Conservation (phyloP, 352 stramenopile species). For the Pythium sp. region DNA sequence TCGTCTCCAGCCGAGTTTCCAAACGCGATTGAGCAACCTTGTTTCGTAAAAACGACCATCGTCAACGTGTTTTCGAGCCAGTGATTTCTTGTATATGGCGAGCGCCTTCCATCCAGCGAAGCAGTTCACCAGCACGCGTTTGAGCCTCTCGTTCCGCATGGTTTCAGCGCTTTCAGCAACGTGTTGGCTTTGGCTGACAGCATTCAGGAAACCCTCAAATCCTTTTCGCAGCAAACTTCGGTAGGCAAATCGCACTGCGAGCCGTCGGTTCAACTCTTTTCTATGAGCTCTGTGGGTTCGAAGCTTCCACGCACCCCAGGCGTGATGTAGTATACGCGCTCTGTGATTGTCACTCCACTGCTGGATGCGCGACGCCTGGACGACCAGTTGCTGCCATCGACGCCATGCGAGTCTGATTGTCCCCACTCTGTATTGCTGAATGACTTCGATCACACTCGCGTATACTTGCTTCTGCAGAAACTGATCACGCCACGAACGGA, state of each 20-base stretch:
- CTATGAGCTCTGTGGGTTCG: background rate
- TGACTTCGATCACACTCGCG: background rate
- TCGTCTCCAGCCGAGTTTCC: slow-evolving; percentile 2
- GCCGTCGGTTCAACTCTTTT: slow-evolving; percentile 13
- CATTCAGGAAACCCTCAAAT: slow-evolving; percentile 5
- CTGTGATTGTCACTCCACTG: background rate
- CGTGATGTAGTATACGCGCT: background rate
- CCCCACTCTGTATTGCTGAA: background rate
- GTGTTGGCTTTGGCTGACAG: background rate
- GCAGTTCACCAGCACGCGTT: background rate
- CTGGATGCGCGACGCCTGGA: background rate
- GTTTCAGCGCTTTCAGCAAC: background rate
- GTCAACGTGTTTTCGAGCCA: background rate
- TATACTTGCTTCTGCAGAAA: background rate
- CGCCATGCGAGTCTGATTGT: slow-evolving; percentile 4
- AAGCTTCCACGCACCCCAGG: slow-evolving; percentile 12
- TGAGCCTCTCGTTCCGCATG: background rate
- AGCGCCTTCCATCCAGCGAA: slow-evolving; percentile 10
- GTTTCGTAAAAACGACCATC: background rate
- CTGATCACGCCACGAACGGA: slow-evolving; percentile 1
- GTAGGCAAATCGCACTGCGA: slow-evolving; percentile 18
- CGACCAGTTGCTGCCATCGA: slow-evolving; percentile 6
- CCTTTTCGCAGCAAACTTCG: background rate
- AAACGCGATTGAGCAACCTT: slow-evolving; percentile 7
- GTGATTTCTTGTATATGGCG: background rate